Evolutionary conservation across 192 early-diverging fungal genomes (phyloP), one percentile per base, ranked within the genome.

Genomic region (Coemansia sp.): DNA sequence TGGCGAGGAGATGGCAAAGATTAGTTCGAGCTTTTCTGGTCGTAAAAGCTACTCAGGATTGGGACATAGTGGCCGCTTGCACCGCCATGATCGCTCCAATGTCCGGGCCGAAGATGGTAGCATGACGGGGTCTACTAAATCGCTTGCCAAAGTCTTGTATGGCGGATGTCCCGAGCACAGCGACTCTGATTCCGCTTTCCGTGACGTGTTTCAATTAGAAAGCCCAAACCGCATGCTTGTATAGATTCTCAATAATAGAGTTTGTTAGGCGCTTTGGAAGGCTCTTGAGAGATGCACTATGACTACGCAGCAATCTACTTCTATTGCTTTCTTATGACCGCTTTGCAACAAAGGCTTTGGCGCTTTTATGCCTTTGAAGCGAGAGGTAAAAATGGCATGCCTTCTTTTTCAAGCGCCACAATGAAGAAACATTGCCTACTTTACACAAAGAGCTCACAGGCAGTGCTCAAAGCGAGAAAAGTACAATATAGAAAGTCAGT

Each of bases 71-170:
- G 33, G 31, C 20, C 56, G 20, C 8, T 37, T 33, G 52, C 28
- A 33, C 16, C 53, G 47, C 47, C 35, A 21, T 16, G 62, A 42
- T 23, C 37, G 34, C 6, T 12, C 5, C 37, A 52, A 21, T 33
- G 12, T 35, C n/a, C n/a, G 18, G 2, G 58, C 9, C 7, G 53
- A 60, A 20, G 50, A 59, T 26, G 45, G 35, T 35, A 64, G 60
- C 47, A 23, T 61, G 16, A 63, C 75, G 2, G 66, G 45, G 18
- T 77, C 69, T 9, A 77, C 59, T 3, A 55, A 37, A 9, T 76
- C 69, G 18, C 36, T 71, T 12, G 52, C 61, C 18, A 77, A 69
- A 47, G 58, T 58, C 38, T 41, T 66, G 26, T 42, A 36, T 45
- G 21, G 18, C 18, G 56, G n/a, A n/a, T 23, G 9, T 18, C 16